Conservation (phyloP, 176 grass and related monocot species). For the Elaeis guineensis region DNA sequence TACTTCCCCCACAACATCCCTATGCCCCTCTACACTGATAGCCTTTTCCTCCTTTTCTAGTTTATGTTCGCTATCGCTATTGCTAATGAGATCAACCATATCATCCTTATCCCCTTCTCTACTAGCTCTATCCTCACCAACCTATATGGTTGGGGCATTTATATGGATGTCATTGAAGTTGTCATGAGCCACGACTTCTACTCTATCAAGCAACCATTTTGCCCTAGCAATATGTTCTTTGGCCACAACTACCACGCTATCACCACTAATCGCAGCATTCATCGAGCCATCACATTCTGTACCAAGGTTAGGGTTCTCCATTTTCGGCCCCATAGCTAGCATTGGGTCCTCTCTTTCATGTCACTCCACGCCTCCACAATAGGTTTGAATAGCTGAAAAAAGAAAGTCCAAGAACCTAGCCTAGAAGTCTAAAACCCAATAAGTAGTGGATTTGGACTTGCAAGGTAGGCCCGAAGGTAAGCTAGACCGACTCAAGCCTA, state of each 20-base stretch:
- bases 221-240: constrained; percentile 78
- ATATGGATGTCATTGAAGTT: constrained; percentile 90
- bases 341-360: constrained; percentile 82
- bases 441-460: too few species aligned
- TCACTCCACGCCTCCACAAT: constrained; percentile 15
- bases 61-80: constrained; percentile 82
- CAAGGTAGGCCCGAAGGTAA: too few species aligned
- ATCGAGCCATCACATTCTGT: constrained; percentile 74
- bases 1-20: too few species aligned
- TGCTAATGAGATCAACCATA: not conserved
- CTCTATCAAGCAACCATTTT: constrained; percentile 63
- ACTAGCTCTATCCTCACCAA: constrained; percentile 53
- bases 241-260: constrained; percentile 82
- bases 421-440: too few species aligned
- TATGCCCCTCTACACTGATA: too few species aligned
- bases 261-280: constrained; percentile 61
- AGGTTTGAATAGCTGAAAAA: too few species aligned
- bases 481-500: too few species aligned
- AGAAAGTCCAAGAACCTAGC: too few species aligned
- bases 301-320: constrained; percentile 51
- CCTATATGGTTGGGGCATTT: constrained; percentile 77
- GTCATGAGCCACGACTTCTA: constrained; percentile 94
- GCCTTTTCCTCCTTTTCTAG: constrained; percentile 42
- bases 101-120: constrained; percentile 84
- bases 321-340: constrained; percentile 61